Evolutionary conservation across 345 rosid species (phyloP), one percentile per base, ranked within the genome.

Genomic region (Aquilaria malaccensis): DNA sequence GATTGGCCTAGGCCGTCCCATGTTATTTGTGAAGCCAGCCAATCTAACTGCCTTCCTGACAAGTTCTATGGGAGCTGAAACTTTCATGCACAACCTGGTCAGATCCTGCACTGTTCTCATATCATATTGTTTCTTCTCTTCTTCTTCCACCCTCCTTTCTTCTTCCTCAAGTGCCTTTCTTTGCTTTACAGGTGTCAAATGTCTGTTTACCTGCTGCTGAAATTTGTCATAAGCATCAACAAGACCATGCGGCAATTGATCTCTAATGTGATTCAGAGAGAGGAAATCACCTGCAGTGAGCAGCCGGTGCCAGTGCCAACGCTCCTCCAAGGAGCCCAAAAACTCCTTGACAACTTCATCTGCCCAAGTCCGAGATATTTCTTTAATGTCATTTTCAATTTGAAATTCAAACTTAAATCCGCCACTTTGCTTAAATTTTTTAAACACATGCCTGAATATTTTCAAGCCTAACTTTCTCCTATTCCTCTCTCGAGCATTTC

Each of bases 1-100:
- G 63, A 93, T 81, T 47, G 98, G 94, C 60, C 93, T 79, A 9
- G 98, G 97, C 14, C 98, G 86, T 11, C 98, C 98, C 96, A 87
- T 84, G 33, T 64, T 77, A 76, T 93, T 93, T 12, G 98, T 89
- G 72, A 93, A 87, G 46, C 94, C 94, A 52, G 75, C 89, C 84
- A 84, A 73, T 72, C 75, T 93, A 70, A 87, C 82, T 37, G 89
- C 94, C 76, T 89, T 89, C 72, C 87, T 79, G n/a, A 93, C 67
- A 57, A 87, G 81, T 68, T 89, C 85, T 45, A 87, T 79, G 0
- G 96, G 98, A 13, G 88, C 96, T 63, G 87, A 81, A 9, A 89
- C 85, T 74, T 86, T 93, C 83, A 85, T 79, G 69, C 83, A 81
- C 52, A 87, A 75, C 85, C 68, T 84, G 3, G 94, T 81, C 76